Conservation (phyloP, 306 rosid species). For the Glycyrrhiza uralensis region DNA sequence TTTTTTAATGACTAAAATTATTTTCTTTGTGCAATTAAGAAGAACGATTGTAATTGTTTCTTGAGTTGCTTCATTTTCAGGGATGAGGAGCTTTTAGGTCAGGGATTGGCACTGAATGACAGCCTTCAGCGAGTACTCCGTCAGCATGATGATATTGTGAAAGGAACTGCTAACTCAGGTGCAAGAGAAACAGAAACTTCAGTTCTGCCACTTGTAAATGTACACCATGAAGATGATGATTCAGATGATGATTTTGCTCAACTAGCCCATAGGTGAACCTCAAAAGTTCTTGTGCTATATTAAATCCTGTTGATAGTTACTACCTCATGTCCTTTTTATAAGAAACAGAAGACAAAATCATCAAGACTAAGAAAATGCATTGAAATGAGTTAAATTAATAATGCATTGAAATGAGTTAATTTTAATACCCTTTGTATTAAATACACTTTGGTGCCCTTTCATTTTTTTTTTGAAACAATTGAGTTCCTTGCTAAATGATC, state of each 20-base stretch:
- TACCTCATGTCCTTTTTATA: no score
- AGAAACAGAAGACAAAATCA: no score
- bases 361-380: no score
- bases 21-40: conserved; percentile 9
- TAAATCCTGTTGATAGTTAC: neutral
- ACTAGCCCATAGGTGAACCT: conserved; percentile 73
- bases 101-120: conserved; percentile 81
- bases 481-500: no score
- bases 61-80: conserved; percentile 47
- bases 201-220: conserved; percentile 61
- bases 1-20: neutral
- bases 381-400: no score
- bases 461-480: no score
- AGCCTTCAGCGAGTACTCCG: conserved; percentile 75
- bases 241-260: conserved; percentile 82
- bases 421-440: no score
- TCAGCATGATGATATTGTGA: conserved; percentile 64
- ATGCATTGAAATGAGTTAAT: no score
- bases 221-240: conserved; percentile 83
- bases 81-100: conserved; percentile 73
- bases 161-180: conserved; percentile 44
- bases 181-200: conserved; percentile 55
- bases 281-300: conserved; percentile 10
- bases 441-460: no score
- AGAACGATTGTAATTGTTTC: conserved; percentile 29